phyloP scores from a whole-genome alignment of 768 basidiomycete genomes.

The Leucosporidium yakuticum region DNA sequence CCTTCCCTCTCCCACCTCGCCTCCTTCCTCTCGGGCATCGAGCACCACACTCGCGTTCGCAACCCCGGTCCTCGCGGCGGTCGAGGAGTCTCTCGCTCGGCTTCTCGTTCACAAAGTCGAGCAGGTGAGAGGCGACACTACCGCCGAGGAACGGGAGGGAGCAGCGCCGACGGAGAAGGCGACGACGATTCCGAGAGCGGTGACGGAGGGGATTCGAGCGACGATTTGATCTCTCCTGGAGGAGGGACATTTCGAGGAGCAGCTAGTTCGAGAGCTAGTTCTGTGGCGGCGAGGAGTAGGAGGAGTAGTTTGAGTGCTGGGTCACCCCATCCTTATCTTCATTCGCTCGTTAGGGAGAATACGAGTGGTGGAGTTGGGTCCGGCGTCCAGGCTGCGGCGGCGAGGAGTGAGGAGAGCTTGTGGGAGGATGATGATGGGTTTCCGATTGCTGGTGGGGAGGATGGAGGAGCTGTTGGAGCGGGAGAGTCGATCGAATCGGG shows the following conservation, averaged over 20 bases:
- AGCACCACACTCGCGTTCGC: conserved; percentile 30
- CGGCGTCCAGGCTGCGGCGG: not conserved
- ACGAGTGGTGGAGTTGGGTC: conserved; percentile 19
- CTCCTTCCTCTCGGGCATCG: conserved; percentile 26
- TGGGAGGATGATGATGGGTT: not conserved
- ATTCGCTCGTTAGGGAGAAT: conserved; percentile 24
- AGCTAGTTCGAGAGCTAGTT: conserved; percentile 1
- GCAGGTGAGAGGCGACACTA: conserved; percentile 3
- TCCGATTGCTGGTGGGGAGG: conserved; percentile 14
- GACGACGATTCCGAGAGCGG: conserved; percentile 10
- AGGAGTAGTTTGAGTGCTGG: conserved; percentile 4
- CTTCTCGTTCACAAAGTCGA: conserved; percentile 9
- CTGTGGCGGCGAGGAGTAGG: not conserved
- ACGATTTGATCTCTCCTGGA: not conserved
- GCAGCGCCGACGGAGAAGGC: conserved; percentile 17
- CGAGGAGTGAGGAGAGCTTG: no score
- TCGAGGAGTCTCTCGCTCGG: conserved; percentile 24
- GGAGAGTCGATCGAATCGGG: not conserved
- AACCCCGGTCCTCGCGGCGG: conserved; percentile 17
- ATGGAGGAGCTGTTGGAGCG: not conserved
- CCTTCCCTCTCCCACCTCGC: conserved; percentile 29
- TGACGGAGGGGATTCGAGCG: conserved; percentile 9
- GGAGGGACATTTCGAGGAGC: no score
- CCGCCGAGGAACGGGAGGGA: conserved; percentile 11
- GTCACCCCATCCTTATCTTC: conserved; percentile 7